Conservation (phyloP, 192 early-diverging fungal species). For the Coemansia sp. region DNA sequence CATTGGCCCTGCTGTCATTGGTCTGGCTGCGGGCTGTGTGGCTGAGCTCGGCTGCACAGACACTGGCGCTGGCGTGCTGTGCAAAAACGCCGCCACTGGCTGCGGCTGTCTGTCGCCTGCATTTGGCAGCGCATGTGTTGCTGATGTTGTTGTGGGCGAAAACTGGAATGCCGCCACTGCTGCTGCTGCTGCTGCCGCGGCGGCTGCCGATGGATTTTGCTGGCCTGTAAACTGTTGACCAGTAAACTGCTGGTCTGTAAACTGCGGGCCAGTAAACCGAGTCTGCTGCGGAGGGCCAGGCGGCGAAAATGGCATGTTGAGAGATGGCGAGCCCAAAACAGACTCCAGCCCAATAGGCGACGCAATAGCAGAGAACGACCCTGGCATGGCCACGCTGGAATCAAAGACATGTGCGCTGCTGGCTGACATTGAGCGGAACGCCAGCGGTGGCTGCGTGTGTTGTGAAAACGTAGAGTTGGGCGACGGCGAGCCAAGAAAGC, state of each 20-base stretch:
- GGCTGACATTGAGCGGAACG: constrained; percentile 31
- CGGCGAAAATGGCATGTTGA: constrained; percentile 10
- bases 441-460: constrained; percentile 15
- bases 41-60: neutral
- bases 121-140: constrained; percentile 4
- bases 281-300: neutral
- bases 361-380: constrained; percentile 14
- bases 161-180: constrained; percentile 47
- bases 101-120: neutral
- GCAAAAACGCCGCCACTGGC: neutral
- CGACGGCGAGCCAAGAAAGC: constrained; percentile 31
- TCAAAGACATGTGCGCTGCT: constrained; percentile 25
- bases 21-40: neutral
- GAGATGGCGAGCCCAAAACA: constrained; percentile 11
- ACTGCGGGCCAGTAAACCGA: too few species aligned
- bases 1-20: too few species aligned
- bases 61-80: neutral
- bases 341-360: constrained; percentile 34
- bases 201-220: neutral
- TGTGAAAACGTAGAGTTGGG: constrained; percentile 7
- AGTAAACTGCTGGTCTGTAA: constrained; percentile 9
- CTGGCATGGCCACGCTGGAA: constrained; percentile 14
- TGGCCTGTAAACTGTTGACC: neutral
- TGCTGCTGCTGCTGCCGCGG: constrained; percentile 16
- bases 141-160: constrained; percentile 20